Base-by-base conservation (phyloP, 2,329 filamentous ascomycete genomes). In the Ophiostoma tasmaniense region DNA sequence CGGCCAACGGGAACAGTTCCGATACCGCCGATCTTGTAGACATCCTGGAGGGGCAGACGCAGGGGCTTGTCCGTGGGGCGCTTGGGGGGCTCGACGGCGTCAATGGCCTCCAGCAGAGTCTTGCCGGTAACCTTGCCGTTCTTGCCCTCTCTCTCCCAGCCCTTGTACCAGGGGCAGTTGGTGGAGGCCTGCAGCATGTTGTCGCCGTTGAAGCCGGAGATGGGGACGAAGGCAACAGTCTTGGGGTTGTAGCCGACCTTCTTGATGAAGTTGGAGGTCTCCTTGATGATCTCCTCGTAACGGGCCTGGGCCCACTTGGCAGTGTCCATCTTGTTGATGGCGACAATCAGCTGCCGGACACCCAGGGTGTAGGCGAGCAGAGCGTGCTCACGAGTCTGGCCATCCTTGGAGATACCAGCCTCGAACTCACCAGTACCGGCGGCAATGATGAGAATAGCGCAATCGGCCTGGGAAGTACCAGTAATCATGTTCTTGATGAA, bases 401-500 rank as follows among this genome's bases (percentile, higher is more conserved):
- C 95, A 92, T 98, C 95, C 92, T 99, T 99, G 90, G 95, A 98
- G 91, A 99, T 99, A 98, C 95, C 95, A 90, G 95, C 95, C 90
- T 99, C 95, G 90, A 99, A 99, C 90, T 99, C 95, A 97, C 95
- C 95, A 92, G 93, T 97, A 88, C 95, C 95, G 80, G 95, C 93
- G 79, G 94, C 95, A 85, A 99, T 99, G 87, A 99, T 98, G 88
- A 99, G 93, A 83, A 99, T 92, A 80, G 95, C 95, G 86, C 95
- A 98, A 82, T 99, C 95, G 79, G 95, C 95, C 91, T 98, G 95
- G 84, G 95, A 99, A 81, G 95, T 98, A 93, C 95, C 95, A 90
- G 95, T 98, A 84, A 99, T 99, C 95, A 99, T 99, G 93, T 98
- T 99, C 94, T 99, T 99, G 92, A 99, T 98, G 89, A 98, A 99